Conservation (phyloP, 2,329 filamentous ascomycete genomes). For the Phyllachora maydis region DNA sequence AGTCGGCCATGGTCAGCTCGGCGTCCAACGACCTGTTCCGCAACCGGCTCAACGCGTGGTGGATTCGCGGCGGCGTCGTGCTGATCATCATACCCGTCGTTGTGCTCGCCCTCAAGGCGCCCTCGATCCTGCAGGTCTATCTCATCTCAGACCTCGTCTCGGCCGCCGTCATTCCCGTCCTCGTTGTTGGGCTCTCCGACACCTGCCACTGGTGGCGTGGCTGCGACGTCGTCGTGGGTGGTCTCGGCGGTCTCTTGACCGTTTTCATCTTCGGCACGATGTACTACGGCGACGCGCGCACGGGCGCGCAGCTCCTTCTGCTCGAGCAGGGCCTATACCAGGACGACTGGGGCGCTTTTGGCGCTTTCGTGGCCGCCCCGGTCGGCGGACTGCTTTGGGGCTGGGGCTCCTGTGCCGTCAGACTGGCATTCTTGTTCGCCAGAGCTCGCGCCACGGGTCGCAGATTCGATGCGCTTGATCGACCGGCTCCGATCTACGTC, state of each 20-base stretch:
- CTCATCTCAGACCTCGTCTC: slow-evolving; percentile 66
- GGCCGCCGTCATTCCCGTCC: slow-evolving; percentile 52
- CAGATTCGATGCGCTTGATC: slow-evolving; percentile 48
- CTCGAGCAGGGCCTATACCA: slow-evolving; percentile 55
- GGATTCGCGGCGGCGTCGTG: slow-evolving; percentile 48
- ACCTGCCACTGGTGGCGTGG: slow-evolving; percentile 54
- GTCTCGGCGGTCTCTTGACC: slow-evolving; percentile 55
- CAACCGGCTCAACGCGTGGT: slow-evolving; percentile 59
- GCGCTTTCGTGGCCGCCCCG: slow-evolving; percentile 63
- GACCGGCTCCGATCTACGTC: too few species aligned
- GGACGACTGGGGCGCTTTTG: slow-evolving; percentile 65
- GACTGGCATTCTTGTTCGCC: slow-evolving; percentile 37
- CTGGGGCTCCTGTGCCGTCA: slow-evolving; percentile 35
- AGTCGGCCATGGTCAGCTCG: slow-evolving; percentile 70
- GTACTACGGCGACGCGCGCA: slow-evolving; percentile 48
- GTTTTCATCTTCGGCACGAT: slow-evolving; percentile 67
- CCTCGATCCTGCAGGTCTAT: slow-evolving; percentile 62
- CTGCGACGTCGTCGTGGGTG: slow-evolving; percentile 61
- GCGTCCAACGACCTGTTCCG: slow-evolving; percentile 72
- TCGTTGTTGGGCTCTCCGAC: slow-evolving; percentile 51
- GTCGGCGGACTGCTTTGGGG: slow-evolving; percentile 57
- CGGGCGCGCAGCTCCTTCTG: slow-evolving; percentile 48
- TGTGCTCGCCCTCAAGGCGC: slow-evolving; percentile 52
- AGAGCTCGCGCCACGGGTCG: slow-evolving; percentile 34
- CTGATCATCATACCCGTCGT: slow-evolving; percentile 55